These are phyloP conservation scores for Waitea zeae DNA, from an alignment of 1,284 basidiomycete species.

Conservation along the genomic window DNA sequence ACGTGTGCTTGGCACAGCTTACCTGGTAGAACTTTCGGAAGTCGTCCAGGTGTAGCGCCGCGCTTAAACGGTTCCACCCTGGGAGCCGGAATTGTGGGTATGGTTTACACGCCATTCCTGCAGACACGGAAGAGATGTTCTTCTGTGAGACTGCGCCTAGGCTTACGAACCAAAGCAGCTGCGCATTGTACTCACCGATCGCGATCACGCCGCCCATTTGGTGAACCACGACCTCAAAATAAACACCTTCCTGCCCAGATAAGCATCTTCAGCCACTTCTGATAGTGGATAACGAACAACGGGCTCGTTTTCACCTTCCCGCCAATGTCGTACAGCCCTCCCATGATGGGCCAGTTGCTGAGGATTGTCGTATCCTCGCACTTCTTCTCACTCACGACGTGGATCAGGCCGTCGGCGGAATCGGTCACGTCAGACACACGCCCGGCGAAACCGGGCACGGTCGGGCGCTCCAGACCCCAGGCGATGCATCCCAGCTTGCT, in stretches of 20 bases:
- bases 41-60: slow-evolving; percentile 51
- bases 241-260: slow-evolving; percentile 35
- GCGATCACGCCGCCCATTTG: slow-evolving; percentile 42
- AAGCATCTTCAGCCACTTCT: no score
- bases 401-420: slow-evolving; percentile 18
- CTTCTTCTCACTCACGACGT: slow-evolving; percentile 18
- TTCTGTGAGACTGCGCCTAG: background rate
- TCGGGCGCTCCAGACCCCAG: slow-evolving; percentile 30
- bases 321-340: slow-evolving; percentile 36
- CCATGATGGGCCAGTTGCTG: slow-evolving; percentile 43
- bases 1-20: no score
- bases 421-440: slow-evolving; percentile 14
- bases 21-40: slow-evolving; percentile 41
- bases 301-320: no score
- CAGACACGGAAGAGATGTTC: slow-evolving; percentile 1
- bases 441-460: slow-evolving; percentile 20
- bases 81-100: slow-evolving; percentile 48
- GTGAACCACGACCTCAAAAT: slow-evolving; percentile 40
- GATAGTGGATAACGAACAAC: no score
- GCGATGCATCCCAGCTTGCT: slow-evolving; percentile 22
- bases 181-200: slow-evolving; percentile 26
- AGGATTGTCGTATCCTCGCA: slow-evolving; percentile 36
- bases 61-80: slow-evolving; percentile 55
- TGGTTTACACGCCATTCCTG: slow-evolving; percentile 47
- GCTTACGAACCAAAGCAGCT: background rate